phyloP scores from a whole-genome alignment of 805 yeast genomes.

The Hanseniaspora mollemarum region DNA sequence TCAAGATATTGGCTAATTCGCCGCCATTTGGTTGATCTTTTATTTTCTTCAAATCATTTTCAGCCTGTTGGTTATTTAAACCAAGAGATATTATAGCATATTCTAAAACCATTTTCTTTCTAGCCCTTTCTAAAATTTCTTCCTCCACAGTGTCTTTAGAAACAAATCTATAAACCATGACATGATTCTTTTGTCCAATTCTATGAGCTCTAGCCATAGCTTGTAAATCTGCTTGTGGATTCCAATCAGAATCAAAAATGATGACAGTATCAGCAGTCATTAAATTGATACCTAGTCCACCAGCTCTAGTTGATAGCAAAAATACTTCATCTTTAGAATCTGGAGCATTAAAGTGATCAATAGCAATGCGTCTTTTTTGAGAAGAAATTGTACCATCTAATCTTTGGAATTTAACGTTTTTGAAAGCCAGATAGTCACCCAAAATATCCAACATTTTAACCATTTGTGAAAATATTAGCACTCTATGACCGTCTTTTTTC shows the following conservation, averaged over 20 bases:
- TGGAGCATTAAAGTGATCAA: slow-evolving; percentile 92
- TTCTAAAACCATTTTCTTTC: slow-evolving; percentile 95
- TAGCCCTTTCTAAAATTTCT: slow-evolving; percentile 89
- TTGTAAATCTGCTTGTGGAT: slow-evolving; percentile 97
- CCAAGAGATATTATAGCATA: slow-evolving; percentile 96
- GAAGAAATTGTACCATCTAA: slow-evolving; percentile 96
- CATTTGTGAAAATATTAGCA: slow-evolving; percentile 91
- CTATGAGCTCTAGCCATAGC: slow-evolving; percentile 99
- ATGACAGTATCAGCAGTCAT: slow-evolving; percentile 99
- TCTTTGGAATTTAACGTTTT: slow-evolving; percentile 81
- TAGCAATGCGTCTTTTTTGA: slow-evolving; percentile 81
- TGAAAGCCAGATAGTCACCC: slow-evolving; percentile 81
- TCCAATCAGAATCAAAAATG: slow-evolving; percentile 97
- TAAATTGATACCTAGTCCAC: slow-evolving; percentile 94
- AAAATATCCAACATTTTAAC: slow-evolving; percentile 89
- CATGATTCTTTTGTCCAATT: slow-evolving; percentile 98
- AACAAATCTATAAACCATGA: slow-evolving; percentile 93
- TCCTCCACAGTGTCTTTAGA: slow-evolving; percentile 97
- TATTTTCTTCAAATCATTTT: slow-evolving; percentile 36
- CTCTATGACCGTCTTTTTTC: slow-evolving; percentile 90
- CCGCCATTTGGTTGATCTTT: slow-evolving; percentile 67
- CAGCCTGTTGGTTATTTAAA: slow-evolving; percentile 34
- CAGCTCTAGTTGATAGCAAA: slow-evolving; percentile 88
- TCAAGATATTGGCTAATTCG: slow-evolving; percentile 83
- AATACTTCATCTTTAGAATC: slow-evolving; percentile 87